Conservation (phyloP, 371 early-diverging fungal species). For the Mucor indicus region DNA sequence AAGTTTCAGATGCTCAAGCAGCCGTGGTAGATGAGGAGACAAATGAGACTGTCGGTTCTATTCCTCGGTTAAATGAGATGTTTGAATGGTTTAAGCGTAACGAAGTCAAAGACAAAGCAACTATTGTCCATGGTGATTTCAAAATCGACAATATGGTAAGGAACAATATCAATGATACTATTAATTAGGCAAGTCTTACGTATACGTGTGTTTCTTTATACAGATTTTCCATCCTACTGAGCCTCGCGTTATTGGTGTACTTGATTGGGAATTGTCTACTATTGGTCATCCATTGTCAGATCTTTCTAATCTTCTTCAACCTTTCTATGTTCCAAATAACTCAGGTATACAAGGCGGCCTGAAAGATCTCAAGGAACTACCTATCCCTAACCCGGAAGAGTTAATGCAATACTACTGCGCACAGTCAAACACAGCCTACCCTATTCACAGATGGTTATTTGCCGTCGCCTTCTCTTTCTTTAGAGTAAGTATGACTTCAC, state of each 20-base stretch:
- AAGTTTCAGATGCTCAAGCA: constrained; percentile 71
- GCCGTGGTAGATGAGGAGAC: constrained; percentile 54
- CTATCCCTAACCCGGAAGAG: constrained; percentile 58
- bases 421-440: constrained; percentile 46
- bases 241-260: constrained; percentile 79
- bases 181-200: too few relatives aligned
- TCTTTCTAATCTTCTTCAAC: constrained; percentile 83
- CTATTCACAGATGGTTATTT: constrained; percentile 62
- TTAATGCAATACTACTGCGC: constrained; percentile 65
- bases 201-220: too few relatives aligned
- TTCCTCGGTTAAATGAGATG: constrained; percentile 71
- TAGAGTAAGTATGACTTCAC: constrained; percentile 27
- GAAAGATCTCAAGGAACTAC: constrained; percentile 37
- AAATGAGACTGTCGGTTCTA: constrained; percentile 58
- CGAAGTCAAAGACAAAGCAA: constrained; percentile 67
- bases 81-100: constrained; percentile 71
- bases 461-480: constrained; percentile 32
- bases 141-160: constrained; percentile 47
- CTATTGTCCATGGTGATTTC: constrained; percentile 91
- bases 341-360: constrained; percentile 29
- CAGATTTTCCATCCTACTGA: constrained; percentile 78
- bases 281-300: constrained; percentile 94
- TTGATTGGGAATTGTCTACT: constrained; percentile 95
- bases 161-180: too few relatives aligned
- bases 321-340: constrained; percentile 49